These are phyloP conservation scores for Fusarium newnesense DNA, from an alignment of 2,329 filamentous ascomycete species.

Conservation along the genomic window DNA sequence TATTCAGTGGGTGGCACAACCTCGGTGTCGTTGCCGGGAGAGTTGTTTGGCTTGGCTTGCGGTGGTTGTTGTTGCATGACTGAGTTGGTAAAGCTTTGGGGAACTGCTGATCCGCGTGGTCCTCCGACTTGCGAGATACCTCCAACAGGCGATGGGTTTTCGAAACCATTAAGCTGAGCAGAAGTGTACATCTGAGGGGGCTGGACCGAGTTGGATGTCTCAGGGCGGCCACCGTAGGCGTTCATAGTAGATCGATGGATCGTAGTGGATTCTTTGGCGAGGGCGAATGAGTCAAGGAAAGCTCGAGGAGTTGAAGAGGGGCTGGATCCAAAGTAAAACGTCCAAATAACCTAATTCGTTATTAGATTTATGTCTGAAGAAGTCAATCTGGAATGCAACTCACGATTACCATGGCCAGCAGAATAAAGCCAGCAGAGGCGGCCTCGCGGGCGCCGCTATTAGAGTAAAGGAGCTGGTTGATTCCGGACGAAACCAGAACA, in stretches of 20 bases:
- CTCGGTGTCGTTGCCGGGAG: conserved; percentile 62
- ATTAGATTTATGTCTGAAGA: conserved; percentile 17
- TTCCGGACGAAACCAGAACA: conserved; percentile 84
- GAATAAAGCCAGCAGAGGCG: conserved; percentile 89
- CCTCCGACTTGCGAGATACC: conserved; percentile 68
- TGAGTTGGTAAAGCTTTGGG: conserved; percentile 51
- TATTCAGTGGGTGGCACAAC: conserved; percentile 87
- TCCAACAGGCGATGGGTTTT: conserved; percentile 89
- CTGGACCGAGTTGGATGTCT: conserved; percentile 81
- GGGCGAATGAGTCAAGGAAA: conserved; percentile 94
- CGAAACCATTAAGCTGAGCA: conserved; percentile 92
- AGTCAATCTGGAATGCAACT: conserved; percentile 49
- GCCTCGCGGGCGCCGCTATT: conserved; percentile 80
- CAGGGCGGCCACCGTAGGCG: conserved; percentile 80
- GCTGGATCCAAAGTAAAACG: conserved; percentile 97
- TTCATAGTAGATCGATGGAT: conserved; percentile 78
- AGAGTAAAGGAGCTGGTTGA: conserved; percentile 87
- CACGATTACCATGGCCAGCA: conserved; percentile 93
- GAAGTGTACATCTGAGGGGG: conserved; percentile 98
- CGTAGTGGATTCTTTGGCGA: conserved; percentile 84
- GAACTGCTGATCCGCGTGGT: conserved; percentile 57
- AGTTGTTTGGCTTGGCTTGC: conserved; percentile 53
- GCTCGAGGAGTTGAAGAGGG: conserved; percentile 86
- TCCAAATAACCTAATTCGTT: conserved; percentile 84
- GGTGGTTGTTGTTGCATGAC: conserved; percentile 37